Evolutionary conservation across 306 rosid genomes (phyloP), one percentile per base, ranked within the genome.

Genomic region (Gynostemma pentaphyllum): DNA sequence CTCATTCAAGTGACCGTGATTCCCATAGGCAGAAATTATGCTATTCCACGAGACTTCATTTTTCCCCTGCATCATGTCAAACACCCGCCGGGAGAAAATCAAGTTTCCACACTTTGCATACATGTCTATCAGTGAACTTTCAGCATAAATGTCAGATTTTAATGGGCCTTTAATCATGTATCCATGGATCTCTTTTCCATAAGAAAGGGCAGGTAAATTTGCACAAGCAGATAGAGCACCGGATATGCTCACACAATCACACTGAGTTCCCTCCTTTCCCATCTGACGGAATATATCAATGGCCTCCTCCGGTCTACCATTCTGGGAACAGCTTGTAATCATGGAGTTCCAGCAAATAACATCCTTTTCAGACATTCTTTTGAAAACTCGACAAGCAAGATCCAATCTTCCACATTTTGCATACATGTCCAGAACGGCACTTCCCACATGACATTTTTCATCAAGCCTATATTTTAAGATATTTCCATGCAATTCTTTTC

Each of bases 21-120:
- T 85, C n/a, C 86, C 96, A 63, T 81, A 88, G 61, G 96, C 87
- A 57, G 89, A 64, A 54, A 88, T 85, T 34, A 88, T 79, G 76
- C 83, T 88, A 66, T 88, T 88, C 94, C 94, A 88, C 3, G 96
- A 83, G 70, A 88, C 94, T 77, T 88, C 89, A 79, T 79, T 88
- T 78, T 81, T 88, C 66, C 49, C 59, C 59, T 65, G 68, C 86
- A 88, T 88, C 39, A 34, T 44, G 72, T 88, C 79, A 68, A 88
- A 88, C 75, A 85, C 87, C 51, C 29, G 16, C 37, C 70, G 72
- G 34, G 94, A 85, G 68, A 68, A 45, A 57, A 67, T 76, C 70
- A 88, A 60, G 49, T 81, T 83, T 81, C 96, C 96, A 73, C 96
- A 88, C 75, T 88, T 88, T 64, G 96, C 84, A 72, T 88, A 85